phyloP scores from a whole-genome alignment of 2,329 filamentous ascomycete genomes.

The Pseudocercospora pini-densiflorae region DNA sequence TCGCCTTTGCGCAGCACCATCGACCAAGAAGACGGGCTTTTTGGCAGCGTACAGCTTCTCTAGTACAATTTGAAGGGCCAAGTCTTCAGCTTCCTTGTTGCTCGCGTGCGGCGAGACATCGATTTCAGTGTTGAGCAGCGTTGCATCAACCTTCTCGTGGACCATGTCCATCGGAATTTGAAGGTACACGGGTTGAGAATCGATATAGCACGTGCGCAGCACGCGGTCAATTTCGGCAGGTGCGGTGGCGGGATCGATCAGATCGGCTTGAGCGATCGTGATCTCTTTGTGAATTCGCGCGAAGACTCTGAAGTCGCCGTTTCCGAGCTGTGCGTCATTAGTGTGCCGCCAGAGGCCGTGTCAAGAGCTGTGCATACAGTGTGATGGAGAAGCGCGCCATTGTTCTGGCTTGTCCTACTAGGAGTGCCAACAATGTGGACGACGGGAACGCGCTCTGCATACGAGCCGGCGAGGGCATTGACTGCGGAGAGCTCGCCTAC shows the following conservation, averaged over 20 bases:
- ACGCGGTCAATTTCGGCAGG: constrained; percentile 78
- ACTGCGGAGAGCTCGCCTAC: constrained; percentile 58
- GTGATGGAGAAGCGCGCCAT: constrained; percentile 52
- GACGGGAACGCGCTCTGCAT: constrained; percentile 50
- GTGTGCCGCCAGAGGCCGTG: neutral
- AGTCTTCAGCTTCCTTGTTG: constrained; percentile 73
- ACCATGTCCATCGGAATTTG: constrained; percentile 83
- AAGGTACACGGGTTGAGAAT: constrained; percentile 81
- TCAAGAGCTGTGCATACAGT: constrained; percentile 34
- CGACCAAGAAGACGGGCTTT: constrained; percentile 77
- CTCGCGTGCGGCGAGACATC: constrained; percentile 69
- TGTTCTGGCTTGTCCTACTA: constrained; percentile 40
- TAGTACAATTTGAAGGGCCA: constrained; percentile 79
- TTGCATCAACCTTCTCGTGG: constrained; percentile 74
- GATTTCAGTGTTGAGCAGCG: constrained; percentile 70
- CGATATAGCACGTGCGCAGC: constrained; percentile 73
- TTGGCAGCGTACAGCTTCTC: constrained; percentile 74
- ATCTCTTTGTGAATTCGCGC: constrained; percentile 75
- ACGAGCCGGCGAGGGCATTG: constrained; percentile 51
- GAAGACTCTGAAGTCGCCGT: constrained; percentile 80
- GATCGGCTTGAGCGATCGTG: constrained; percentile 71
- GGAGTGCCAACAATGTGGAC: constrained; percentile 48
- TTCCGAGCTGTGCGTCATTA: constrained; percentile 36
- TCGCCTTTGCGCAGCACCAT: constrained; percentile 55
- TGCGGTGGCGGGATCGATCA: constrained; percentile 71